Conservation (phyloP, 2,329 filamentous ascomycete genomes). For the Diaporthe sp. region DNA sequence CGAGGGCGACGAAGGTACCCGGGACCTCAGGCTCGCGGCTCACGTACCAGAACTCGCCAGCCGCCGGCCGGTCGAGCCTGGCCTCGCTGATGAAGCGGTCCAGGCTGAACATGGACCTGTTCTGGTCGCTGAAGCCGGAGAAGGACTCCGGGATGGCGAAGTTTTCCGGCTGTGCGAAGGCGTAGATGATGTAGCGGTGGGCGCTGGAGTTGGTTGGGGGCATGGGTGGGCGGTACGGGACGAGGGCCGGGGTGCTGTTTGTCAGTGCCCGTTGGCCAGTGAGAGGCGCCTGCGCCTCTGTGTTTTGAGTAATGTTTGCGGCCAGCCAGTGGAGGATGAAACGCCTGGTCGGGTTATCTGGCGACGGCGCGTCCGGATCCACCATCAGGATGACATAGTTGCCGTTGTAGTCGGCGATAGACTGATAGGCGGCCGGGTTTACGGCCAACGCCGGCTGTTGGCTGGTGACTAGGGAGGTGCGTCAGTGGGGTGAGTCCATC, state of each 20-base stretch:
- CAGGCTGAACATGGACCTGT: constrained; percentile 29
- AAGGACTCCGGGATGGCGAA: constrained; percentile 27
- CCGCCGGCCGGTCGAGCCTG: constrained; percentile 1
- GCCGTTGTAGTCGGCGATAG: constrained; percentile 18
- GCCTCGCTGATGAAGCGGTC: constrained; percentile 28
- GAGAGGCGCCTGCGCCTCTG: constrained; percentile 5
- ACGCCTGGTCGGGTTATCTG: constrained; percentile 5
- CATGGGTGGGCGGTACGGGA: constrained; percentile 20
- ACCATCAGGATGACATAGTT: constrained; percentile 30
- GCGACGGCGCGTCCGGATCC: constrained; percentile 29
- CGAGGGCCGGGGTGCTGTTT: constrained; percentile 3
- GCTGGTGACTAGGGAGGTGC: constrained; percentile 3
- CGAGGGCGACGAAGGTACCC: constrained; percentile 24
- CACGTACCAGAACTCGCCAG: constrained; percentile 32
- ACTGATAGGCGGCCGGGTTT: constrained; percentile 6
- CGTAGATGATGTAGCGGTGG: constrained; percentile 34
- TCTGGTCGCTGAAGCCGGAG: constrained; percentile 26
- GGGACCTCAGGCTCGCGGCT: constrained; percentile 24
- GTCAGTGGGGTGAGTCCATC: neutral
- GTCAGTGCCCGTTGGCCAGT: constrained; percentile 20
- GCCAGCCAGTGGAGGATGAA: constrained; percentile 32
- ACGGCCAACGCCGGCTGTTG: constrained; percentile 23
- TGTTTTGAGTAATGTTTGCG: constrained; percentile 6
- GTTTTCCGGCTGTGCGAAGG: constrained; percentile 29
- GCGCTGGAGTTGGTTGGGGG: constrained; percentile 28